Evolutionary conservation across 805 yeast genomes (phyloP), one percentile per base, ranked within the genome.

Genomic region (Myxozyma vanderwaltii): DNA sequence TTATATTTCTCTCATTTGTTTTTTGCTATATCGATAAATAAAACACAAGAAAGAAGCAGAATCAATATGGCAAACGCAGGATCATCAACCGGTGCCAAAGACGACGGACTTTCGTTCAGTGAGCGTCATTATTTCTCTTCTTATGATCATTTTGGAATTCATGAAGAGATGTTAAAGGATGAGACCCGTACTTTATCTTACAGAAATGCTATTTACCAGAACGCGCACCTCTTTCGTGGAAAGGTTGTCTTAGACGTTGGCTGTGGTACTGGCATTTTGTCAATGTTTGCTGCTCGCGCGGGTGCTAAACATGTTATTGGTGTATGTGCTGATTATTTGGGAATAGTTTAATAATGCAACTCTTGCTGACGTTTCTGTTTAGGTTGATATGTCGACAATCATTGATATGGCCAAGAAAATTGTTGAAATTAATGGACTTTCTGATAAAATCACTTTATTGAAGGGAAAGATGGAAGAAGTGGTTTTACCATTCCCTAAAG

Each of bases 301-400:
- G 96, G 96, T 68, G 96, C 96, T 64, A 91, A 91, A 74, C 98
- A 91, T 72, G 99, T 94, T 57, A 87, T 91, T 74, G 96, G 96
- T 50, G 97, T 65, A 86, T 86, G 72, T 96, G n/a, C n/a, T n/a
- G n/a, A n/a, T 88, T 13, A 4, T 46, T 2, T 17, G 13, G n/a
- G 10, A 19, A 12, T 26, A 19, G 24, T 26, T 91, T 51, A 94
- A 89, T 24, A 50, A 15, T 29, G 8, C 33, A 36, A 7, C 15
- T 26, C 8, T 33, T 17, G 40, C 51, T 35, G 19, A 38, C 45
- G 17, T 3, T 12, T 13, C 17, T 15, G 23, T 50, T 10, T 24
- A 81, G 59, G 61, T 94, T 54, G 99, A 94, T 76, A 91, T 91
- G 94, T 90, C 97, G 29, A 88, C 88, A 72, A 94, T 94, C 73